phyloP scores from a whole-genome alignment of 352 stramenopile genomes.

The Phytophthora idaei region DNA sequence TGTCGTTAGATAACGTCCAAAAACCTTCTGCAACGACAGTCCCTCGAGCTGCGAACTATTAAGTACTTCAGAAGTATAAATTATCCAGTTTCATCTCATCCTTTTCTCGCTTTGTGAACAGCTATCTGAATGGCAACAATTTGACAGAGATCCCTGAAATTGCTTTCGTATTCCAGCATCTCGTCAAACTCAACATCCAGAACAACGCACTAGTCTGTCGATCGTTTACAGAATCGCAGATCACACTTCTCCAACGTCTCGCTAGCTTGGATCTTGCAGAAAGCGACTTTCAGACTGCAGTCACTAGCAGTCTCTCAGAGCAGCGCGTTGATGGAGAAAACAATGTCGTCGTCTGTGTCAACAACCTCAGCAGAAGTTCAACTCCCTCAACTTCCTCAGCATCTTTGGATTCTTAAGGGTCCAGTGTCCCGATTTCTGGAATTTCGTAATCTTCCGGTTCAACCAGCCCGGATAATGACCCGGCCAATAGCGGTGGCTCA shows the following conservation, averaged over 20 bases:
- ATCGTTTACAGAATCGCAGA: constrained; percentile 23
- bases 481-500: not conserved
- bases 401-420: constrained; percentile 7
- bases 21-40: too few relatives aligned
- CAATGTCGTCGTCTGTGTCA: constrained; percentile 19
- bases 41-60: too few relatives aligned
- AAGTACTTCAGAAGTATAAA: too few relatives aligned
- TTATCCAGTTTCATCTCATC: too few relatives aligned
- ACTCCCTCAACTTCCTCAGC: constrained; percentile 2
- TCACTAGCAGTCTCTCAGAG: constrained; percentile 12
- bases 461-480: constrained; percentile 7
- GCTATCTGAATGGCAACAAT: constrained; percentile 26
- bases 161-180: constrained; percentile 22
- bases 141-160: constrained; percentile 26
- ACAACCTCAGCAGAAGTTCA: not conserved
- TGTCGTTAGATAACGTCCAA: too few relatives aligned
- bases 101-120: too few relatives aligned
- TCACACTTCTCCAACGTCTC: constrained; percentile 25
- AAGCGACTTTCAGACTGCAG: constrained; percentile 11
- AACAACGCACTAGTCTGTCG: constrained; percentile 20
- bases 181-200: constrained; percentile 18
- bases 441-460: constrained; percentile 15
- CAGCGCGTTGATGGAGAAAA: constrained; percentile 17
- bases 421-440: constrained; percentile 1
- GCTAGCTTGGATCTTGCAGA: constrained; percentile 20